These are phyloP conservation scores for Excoecaria agallocha DNA, from an alignment of 345 rosid species.

Conservation along the genomic window DNA sequence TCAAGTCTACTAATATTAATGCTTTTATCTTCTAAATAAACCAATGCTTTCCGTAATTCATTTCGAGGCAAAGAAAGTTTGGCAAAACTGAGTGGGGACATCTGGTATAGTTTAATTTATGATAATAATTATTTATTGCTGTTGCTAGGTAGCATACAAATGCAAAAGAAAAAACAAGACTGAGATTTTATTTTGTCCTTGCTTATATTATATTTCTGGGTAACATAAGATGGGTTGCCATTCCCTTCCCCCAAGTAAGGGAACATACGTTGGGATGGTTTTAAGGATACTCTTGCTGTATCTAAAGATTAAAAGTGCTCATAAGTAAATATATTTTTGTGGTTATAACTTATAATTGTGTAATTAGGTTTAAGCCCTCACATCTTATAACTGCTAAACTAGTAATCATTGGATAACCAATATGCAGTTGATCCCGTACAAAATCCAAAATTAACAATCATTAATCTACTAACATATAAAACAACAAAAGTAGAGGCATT, in stretches of 20 bases:
- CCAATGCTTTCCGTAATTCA: no score
- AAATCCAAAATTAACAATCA: neutral
- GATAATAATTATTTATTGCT: neutral
- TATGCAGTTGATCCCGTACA: neutral
- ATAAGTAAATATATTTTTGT: neutral
- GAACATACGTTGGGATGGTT: neutral
- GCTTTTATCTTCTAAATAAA: no score
- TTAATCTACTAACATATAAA: neutral
- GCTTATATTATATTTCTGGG: neutral
- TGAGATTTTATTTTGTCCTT: constrained; percentile 7
- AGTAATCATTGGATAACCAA: neutral
- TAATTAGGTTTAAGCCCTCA: neutral
- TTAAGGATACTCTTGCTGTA: neutral
- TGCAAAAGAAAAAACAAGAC: constrained; percentile 3
- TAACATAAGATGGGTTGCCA: constrained; percentile 9
- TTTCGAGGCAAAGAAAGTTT: neutral
- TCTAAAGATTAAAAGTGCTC: neutral
- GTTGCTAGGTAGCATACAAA: neutral
- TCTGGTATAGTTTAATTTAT: neutral
- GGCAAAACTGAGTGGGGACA: neutral
- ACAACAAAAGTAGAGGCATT: constrained; percentile 11
- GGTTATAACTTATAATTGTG: neutral
- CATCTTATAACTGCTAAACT: no score
- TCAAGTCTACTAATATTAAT: no score
- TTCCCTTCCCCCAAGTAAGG: constrained; percentile 5